Evolutionary conservation across 306 rosid genomes (phyloP).

Genomic region (Acacia crassicarpa): DNA sequence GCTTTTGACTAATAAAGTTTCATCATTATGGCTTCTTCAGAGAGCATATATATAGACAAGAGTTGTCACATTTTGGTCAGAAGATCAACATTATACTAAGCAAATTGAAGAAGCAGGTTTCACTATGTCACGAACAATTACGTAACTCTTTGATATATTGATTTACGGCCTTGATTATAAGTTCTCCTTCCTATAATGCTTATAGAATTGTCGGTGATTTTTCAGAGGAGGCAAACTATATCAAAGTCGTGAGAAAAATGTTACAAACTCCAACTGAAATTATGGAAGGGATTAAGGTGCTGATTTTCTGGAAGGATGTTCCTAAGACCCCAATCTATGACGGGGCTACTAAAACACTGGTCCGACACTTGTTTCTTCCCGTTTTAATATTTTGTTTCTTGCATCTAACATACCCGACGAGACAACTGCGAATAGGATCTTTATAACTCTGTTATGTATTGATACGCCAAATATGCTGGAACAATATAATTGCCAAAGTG

Average conservation of each 20-base stretch:
- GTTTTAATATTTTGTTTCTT: background rate
- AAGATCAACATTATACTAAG: slow-evolving; percentile 47
- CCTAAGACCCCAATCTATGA: slow-evolving; percentile 39
- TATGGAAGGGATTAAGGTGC: slow-evolving; percentile 32
- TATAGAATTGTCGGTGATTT: background rate
- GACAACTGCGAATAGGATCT: background rate
- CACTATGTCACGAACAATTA: slow-evolving; percentile 33
- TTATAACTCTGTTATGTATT: background rate
- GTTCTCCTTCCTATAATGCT: background rate
- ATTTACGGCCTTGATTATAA: background rate
- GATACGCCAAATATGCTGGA: background rate
- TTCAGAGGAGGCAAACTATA: slow-evolving; percentile 28
- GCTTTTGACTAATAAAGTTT: background rate
- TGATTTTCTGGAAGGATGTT: slow-evolving; percentile 15
- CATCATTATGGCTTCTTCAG: slow-evolving; percentile 24
- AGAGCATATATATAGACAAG: slow-evolving; percentile 35
- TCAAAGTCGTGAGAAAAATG: background rate
- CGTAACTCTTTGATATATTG: slow-evolving; percentile 20
- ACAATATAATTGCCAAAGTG: background rate
- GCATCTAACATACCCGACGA: background rate
- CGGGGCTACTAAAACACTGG: slow-evolving; percentile 44
- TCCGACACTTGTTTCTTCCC: background rate
- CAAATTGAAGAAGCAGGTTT: slow-evolving; percentile 43
- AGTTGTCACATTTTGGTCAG: slow-evolving; percentile 46
- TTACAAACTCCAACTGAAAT: slow-evolving; percentile 40